Evolutionary conservation across 371 early-diverging fungal species (phyloP).

Genomic region (Phascolomyces articulosus): DNA sequence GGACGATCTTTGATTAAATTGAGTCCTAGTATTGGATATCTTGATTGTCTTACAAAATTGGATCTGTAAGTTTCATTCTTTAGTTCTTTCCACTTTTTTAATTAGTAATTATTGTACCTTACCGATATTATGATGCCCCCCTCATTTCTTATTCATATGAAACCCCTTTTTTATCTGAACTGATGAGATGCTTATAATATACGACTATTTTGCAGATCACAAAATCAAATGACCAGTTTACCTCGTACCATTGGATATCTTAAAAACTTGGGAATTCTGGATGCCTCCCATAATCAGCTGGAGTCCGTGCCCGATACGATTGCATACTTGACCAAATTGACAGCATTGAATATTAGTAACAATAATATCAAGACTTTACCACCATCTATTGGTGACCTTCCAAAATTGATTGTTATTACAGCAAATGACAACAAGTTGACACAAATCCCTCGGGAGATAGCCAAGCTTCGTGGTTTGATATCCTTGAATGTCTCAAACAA

Average conservation of each 20-base stretch:
- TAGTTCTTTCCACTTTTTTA: neutral
- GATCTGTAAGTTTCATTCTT: slow-evolving; percentile 30
- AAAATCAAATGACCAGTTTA: slow-evolving; percentile 44
- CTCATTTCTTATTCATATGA: no score
- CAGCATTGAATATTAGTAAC: slow-evolving; percentile 45
- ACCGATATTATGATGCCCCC: no score
- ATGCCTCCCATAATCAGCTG: slow-evolving; percentile 40
- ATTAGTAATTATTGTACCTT: no score
- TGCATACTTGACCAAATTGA: slow-evolving; percentile 27
- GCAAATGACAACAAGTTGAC: slow-evolving; percentile 56
- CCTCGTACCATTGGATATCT: slow-evolving; percentile 42
- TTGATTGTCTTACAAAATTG: slow-evolving; percentile 42
- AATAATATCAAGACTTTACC: slow-evolving; percentile 67
- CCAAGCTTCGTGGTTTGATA: slow-evolving; percentile 56
- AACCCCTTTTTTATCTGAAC: neutral
- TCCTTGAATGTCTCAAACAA: slow-evolving; percentile 72
- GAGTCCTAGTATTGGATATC: slow-evolving; percentile 42
- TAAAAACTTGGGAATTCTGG: slow-evolving; percentile 31
- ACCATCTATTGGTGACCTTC: slow-evolving; percentile 65
- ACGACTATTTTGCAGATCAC: slow-evolving; percentile 23
- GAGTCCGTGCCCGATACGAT: slow-evolving; percentile 40
- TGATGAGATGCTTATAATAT: no score
- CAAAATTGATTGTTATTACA: slow-evolving; percentile 59
- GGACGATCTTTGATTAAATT: slow-evolving; percentile 36
- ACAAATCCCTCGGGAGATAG: slow-evolving; percentile 58